phyloP scores from a whole-genome alignment of 352 stramenopile genomes.

The Peronosclerospora sorghi region DNA sequence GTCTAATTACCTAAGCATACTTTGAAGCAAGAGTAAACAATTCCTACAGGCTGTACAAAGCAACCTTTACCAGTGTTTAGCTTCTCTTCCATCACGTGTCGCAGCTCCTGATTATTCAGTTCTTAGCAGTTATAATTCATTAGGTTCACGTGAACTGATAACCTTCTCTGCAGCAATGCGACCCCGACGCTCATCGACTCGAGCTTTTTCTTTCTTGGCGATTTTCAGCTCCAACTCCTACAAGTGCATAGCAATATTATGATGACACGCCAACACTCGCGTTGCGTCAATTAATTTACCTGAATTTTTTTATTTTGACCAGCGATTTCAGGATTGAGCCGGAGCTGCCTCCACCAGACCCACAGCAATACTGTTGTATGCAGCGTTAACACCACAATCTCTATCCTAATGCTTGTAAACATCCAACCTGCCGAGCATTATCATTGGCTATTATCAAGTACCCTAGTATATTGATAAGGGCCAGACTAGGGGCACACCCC shows the following conservation, averaged over 20 bases:
- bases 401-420: slow-evolving; percentile 12
- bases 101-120: slow-evolving; percentile 34
- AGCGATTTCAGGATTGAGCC: background rate
- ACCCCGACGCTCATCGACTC: slow-evolving; percentile 46
- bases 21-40: slow-evolving; percentile 70
- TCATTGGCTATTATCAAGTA: slow-evolving; percentile 15
- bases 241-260: slow-evolving; percentile 2
- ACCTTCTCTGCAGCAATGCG: slow-evolving; percentile 62
- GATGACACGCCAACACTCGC: background rate
- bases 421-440: background rate
- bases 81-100: slow-evolving; percentile 63
- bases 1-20: slow-evolving; percentile 32
- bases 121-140: background rate
- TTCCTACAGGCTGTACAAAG: slow-evolving; percentile 70
- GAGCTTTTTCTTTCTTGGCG: slow-evolving; percentile 40
- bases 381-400: slow-evolving; percentile 21
- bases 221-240: slow-evolving; percentile 29
- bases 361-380: slow-evolving; percentile 22
- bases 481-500: no score
- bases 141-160: background rate
- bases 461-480: no score
- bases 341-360: slow-evolving; percentile 13
- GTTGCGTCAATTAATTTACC: slow-evolving; percentile 1
- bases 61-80: slow-evolving; percentile 63
- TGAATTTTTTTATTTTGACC: slow-evolving; percentile 5